Percentiles rank a stretch among this genome's conserved stretches.
Evolutionary conservation across 1,139 yeast genomes (phyloP).

Genomic region (Saccharomyces hybrid): DNA sequence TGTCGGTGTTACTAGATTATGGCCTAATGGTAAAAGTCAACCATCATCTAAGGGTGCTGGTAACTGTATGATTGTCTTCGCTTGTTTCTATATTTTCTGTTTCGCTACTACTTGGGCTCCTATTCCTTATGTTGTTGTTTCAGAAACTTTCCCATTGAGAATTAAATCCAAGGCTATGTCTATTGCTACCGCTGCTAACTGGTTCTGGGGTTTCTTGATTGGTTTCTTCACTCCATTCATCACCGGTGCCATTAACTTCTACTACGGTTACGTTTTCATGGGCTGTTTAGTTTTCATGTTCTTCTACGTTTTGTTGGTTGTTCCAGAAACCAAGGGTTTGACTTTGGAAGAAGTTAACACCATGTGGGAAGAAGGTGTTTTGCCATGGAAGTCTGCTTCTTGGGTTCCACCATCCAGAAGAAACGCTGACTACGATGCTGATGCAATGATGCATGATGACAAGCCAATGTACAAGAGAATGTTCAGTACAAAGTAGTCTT

Average conservation of each 20-base stretch:
- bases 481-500: not conserved
- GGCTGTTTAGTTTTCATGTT: constrained; percentile 55
- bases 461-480: constrained; percentile 4
- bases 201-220: constrained; percentile 71
- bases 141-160: constrained; percentile 72
- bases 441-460: constrained; percentile 12
- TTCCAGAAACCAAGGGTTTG: constrained; percentile 64
- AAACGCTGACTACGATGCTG: constrained; percentile 15
- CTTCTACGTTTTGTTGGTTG: constrained; percentile 55
- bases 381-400: constrained; percentile 39
- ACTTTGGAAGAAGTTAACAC: constrained; percentile 65
- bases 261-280: constrained; percentile 64
- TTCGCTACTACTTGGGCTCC: constrained; percentile 86
- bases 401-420: constrained; percentile 32
- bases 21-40: constrained; percentile 50
- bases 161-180: constrained; percentile 72
- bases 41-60: constrained; percentile 46
- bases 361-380: constrained; percentile 38
- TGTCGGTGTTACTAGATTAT: constrained; percentile 55
- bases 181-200: constrained; percentile 61
- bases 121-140: constrained; percentile 58
- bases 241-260: constrained; percentile 34
- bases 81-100: constrained; percentile 69
- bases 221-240: constrained; percentile 68
- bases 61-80: constrained; percentile 66